Base-by-base conservation (phyloP, 2,329 filamentous ascomycete species). In the Cylindrodendrum hubeiense region DNA sequence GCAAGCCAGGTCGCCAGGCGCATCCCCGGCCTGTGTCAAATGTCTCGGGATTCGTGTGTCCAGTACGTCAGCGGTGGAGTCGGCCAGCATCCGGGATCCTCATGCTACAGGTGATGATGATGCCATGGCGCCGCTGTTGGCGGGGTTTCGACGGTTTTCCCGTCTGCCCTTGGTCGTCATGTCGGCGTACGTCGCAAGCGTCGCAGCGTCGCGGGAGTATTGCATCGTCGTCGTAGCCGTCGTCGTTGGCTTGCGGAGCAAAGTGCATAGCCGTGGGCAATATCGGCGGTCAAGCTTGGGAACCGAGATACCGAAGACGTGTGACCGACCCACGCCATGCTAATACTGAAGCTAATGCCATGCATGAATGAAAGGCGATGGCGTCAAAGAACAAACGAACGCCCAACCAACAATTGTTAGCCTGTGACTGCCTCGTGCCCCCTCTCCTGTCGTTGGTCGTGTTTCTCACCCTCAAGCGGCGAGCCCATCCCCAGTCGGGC, bases 1-100 rank as follows among this genome's bases (percentile, higher is more conserved):
- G 3, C 33, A 6, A 12, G 33, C 15, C 5, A 39, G 37, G 37
- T 8, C 37, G 46, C 17, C 15, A 19, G 24, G 26, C 52, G 24
- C 58, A 39, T 39, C 58, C 58, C 33, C 33, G 21, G 33, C 28
- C 34, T 49, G 50, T 53, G n/a, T 33, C 47, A 50, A 61, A 55
- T 54, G 57, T 44, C 57, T 60, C 41, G 50, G 50, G 53, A 58
- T 55, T 64, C 61, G 61, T 64, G 55, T 64, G 50, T 46, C 19
- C 33, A 26, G 61, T 64, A 64, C 61, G 61, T 64, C 61, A 64
- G 61, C 55, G 50, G 61, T 59, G 61, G 61, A 60, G 61, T 21
- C 26, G n/a, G 33, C 55, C 55, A 59, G 61, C 50, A 51, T 64
- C 43, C 51, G 55, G 50, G 61, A 60, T 64, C 61, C 43, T 64